Percentiles rank a stretch among this genome's conserved stretches.
Conservation (phyloP, 441 rosid species). For the Isatis lusitanica region DNA sequence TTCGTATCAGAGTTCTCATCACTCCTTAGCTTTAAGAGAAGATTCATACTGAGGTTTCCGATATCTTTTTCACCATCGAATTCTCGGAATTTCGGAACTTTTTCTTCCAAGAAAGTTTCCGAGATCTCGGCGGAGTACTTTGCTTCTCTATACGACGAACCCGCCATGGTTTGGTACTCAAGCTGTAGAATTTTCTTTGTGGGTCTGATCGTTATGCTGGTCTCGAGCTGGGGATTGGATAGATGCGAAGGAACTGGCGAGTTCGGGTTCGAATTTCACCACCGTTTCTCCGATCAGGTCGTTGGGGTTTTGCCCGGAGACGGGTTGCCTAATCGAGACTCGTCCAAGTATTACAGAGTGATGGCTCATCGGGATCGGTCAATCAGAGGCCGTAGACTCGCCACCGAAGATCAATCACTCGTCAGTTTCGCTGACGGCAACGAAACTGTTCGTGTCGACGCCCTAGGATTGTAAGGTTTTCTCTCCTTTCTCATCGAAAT, state of each 20-base stretch:
- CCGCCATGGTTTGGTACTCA: conserved; percentile 30
- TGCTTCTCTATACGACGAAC: neutral
- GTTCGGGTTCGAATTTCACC: conserved; percentile 83
- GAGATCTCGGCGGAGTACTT: conserved; percentile 34
- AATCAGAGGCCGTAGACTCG: conserved; percentile 62
- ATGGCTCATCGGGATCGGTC: conserved; percentile 67
- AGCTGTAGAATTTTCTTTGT: conserved; percentile 17
- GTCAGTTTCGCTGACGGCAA: conserved; percentile 78
- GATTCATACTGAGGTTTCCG: neutral
- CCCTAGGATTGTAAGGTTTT: conserved; percentile 71
- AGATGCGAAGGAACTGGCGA: conserved; percentile 41
- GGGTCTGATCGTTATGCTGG: conserved; percentile 3
- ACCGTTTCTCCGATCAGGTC: conserved; percentile 65
- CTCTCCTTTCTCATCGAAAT: neutral
- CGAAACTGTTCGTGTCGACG: conserved; percentile 59
- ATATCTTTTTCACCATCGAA: neutral
- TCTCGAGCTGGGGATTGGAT: conserved; percentile 29
- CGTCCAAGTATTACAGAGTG: conserved; percentile 64
- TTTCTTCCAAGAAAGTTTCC: conserved; percentile 5
- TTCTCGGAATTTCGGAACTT: neutral
- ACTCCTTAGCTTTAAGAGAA: neutral
- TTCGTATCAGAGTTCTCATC: conserved; percentile 2
- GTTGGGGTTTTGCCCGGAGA: conserved; percentile 48
- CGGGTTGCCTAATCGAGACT: conserved; percentile 58
- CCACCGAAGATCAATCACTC: conserved; percentile 41